A percentile compares a stretch with the other conserved stretches of the same genome.
Conservation (phyloP, 2,329 filamentous ascomycete genomes). For the Fusarium poae region DNA sequence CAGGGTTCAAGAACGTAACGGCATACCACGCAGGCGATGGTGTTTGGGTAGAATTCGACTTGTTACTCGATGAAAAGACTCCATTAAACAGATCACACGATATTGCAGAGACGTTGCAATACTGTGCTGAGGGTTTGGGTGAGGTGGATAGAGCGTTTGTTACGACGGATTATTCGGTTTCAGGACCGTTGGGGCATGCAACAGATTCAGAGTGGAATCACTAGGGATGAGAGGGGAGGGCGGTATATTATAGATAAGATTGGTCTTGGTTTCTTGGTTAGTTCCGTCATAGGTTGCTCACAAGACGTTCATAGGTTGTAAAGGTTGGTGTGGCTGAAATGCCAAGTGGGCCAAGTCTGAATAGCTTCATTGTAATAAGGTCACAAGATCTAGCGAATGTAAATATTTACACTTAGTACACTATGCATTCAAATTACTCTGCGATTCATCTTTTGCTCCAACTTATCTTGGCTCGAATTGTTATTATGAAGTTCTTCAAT, state of each 20-base stretch:
- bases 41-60: constrained; percentile 53
- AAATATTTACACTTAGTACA: background rate
- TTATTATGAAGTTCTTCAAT: background rate
- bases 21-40: constrained; percentile 54
- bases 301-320: background rate
- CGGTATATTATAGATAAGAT: background rate
- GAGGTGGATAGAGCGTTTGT: constrained; percentile 54
- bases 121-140: constrained; percentile 51
- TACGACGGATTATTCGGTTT: constrained; percentile 53
- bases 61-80: constrained; percentile 51
- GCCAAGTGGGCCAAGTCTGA: background rate
- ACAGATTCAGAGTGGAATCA: constrained; percentile 48
- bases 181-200: constrained; percentile 51
- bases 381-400: background rate
- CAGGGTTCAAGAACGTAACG: constrained; percentile 53
- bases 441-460: background rate
- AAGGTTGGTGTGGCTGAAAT: background rate
- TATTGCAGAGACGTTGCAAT: constrained; percentile 53
- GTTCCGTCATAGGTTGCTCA: constrained; percentile 22
- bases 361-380: constrained; percentile 9
- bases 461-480: background rate
- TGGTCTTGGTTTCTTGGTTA: background rate
- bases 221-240: background rate
- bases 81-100: constrained; percentile 51
- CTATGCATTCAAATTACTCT: background rate